Conservation (phyloP, 2,329 filamentous ascomycete species). For the Aspergillus neoniger region DNA sequence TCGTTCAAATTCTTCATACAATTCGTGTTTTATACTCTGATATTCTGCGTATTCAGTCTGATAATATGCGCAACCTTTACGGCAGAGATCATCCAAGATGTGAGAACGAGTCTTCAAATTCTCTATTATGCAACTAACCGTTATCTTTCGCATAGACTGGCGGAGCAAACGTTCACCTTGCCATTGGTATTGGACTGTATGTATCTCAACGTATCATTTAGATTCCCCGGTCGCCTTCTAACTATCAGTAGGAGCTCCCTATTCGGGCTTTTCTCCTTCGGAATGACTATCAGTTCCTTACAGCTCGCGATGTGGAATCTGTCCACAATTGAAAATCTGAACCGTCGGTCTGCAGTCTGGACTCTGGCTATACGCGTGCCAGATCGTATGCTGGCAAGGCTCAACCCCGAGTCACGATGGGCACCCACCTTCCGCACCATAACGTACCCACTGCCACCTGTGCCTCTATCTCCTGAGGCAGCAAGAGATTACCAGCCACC, state of each 20-base stretch:
- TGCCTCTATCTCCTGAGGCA: slow-evolving; percentile 19
- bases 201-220: slow-evolving; percentile 19
- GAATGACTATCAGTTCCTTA: slow-evolving; percentile 74
- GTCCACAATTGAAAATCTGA: slow-evolving; percentile 81
- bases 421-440: slow-evolving; percentile 42
- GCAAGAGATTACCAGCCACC: slow-evolving; percentile 19
- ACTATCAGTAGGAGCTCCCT: slow-evolving; percentile 54
- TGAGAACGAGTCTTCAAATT: slow-evolving; percentile 26
- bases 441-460: slow-evolving; percentile 41
- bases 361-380: slow-evolving; percentile 75
- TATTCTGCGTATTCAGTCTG: slow-evolving; percentile 68
- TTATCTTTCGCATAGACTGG: slow-evolving; percentile 30
- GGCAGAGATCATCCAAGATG: slow-evolving; percentile 53
- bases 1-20: slow-evolving; percentile 91
- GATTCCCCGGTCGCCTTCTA: slow-evolving; percentile 14
- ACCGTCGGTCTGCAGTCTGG: slow-evolving; percentile 62
- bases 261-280: slow-evolving; percentile 76
- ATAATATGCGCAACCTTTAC: slow-evolving; percentile 66
- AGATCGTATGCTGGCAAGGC: slow-evolving; percentile 38
- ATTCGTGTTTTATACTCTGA: slow-evolving; percentile 71
- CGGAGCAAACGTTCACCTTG: slow-evolving; percentile 60
- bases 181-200: slow-evolving; percentile 66
- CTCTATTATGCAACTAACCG: slow-evolving; percentile 8
- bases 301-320: slow-evolving; percentile 71
- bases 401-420: slow-evolving; percentile 40